These are phyloP conservation scores for Dioszegia crocea DNA, from an alignment of 768 basidiomycete species.

Conservation along the genomic window DNA sequence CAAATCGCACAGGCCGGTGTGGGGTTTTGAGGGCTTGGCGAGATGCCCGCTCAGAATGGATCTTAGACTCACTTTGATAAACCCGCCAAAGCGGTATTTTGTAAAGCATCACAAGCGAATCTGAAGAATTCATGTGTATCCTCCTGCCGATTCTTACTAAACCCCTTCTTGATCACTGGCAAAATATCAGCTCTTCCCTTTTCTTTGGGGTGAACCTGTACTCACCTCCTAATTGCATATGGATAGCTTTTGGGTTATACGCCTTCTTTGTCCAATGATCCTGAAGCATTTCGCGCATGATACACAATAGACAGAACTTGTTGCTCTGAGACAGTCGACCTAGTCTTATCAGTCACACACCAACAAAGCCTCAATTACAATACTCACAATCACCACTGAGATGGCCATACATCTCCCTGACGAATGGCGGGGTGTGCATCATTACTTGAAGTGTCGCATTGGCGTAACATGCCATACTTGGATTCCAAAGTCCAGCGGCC, in stretches of 20 bases:
- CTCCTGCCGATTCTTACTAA: constrained; percentile 88
- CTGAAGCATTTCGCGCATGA: constrained; percentile 58
- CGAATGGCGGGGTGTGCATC: constrained; percentile 81
- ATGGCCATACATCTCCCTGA: constrained; percentile 27
- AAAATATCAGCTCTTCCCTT: background rate
- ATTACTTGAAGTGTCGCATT: constrained; percentile 93
- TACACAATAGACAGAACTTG: constrained; percentile 51
- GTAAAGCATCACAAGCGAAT: constrained; percentile 85
- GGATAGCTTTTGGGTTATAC: constrained; percentile 65
- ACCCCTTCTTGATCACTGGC: constrained; percentile 84
- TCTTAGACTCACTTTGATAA: constrained; percentile 58
- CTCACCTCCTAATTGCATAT: constrained; percentile 67
- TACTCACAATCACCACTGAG: constrained; percentile 59
- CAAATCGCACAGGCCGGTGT: too few relatives aligned
- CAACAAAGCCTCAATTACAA: background rate
- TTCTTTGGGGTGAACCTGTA: background rate
- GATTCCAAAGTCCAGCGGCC: constrained; percentile 67
- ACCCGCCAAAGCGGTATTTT: constrained; percentile 73
- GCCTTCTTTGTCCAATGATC: constrained; percentile 55
- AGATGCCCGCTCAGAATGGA: background rate
- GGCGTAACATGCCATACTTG: constrained; percentile 90
- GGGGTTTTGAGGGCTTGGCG: too few relatives aligned
- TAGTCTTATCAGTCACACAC: background rate
- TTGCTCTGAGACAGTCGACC: background rate
- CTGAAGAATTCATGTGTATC: constrained; percentile 97